phyloP scores from a whole-genome alignment of 2,329 filamentous ascomycete genomes.

The Monosporascus sp. region DNA sequence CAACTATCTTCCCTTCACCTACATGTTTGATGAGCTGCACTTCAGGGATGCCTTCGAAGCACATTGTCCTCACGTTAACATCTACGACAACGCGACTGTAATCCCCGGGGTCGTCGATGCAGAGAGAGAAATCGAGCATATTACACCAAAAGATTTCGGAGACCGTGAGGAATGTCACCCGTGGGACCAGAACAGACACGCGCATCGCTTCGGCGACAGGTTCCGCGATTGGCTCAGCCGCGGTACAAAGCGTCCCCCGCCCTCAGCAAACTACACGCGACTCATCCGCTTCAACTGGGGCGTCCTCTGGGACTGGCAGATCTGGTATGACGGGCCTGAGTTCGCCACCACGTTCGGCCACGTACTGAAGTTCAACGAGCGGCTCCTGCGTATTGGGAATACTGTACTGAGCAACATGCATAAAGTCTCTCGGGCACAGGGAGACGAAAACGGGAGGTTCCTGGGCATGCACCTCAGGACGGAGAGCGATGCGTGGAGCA shows the following conservation, averaged over 20 bases:
- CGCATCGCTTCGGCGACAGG: conserved; percentile 29
- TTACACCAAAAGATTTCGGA: conserved; percentile 36
- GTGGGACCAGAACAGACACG: conserved; percentile 34
- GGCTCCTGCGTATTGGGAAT: conserved; percentile 36
- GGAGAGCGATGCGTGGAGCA: conserved; percentile 39
- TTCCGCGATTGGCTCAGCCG: conserved; percentile 29
- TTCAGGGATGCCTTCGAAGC: conserved; percentile 32
- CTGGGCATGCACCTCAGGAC: conserved; percentile 42
- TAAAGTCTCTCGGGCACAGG: conserved; percentile 18
- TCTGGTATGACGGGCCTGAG: conserved; percentile 38
- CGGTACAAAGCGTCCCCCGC: conserved; percentile 18
- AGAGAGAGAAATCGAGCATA: conserved; percentile 28
- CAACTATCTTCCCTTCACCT: conserved; percentile 33
- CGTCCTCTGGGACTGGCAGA: conserved; percentile 40
- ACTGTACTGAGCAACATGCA: conserved; percentile 30
- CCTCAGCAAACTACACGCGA: conserved; percentile 26
- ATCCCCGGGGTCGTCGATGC: conserved; percentile 30
- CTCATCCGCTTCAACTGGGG: conserved; percentile 38
- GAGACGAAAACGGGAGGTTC: conserved; percentile 21
- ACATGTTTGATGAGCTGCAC: conserved; percentile 42
- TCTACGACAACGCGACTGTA: conserved; percentile 32
- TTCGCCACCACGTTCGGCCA: conserved; percentile 22
- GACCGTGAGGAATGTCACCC: conserved; percentile 32
- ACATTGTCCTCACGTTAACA: conserved; percentile 37
- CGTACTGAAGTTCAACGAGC: conserved; percentile 35